Base-by-base conservation (phyloP, 1,284 basidiomycete species). In the Tilletia indica region DNA sequence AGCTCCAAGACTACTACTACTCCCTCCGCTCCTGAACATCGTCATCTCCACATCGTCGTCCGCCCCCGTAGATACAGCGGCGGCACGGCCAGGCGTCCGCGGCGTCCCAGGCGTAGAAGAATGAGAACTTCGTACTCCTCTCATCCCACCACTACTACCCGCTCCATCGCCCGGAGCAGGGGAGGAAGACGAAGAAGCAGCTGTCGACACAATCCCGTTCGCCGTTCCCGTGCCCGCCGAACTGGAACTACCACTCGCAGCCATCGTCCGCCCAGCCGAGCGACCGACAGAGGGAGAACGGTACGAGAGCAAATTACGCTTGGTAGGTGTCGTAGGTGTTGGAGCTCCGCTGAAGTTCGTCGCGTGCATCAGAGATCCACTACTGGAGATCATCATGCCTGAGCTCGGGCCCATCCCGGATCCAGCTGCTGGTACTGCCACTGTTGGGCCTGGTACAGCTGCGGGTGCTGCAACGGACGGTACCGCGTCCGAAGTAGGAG, bases 261-360 rank as follows among this genome's bases (percentile, higher is more conserved):
- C 25, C 51, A 12, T 54, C 12, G 16, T 54, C 34, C 61, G 61
- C 6, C 34, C 34, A 12, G 34, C 61, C 19, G 61, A 64, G 16
- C 61, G 31, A 21, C 34, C 34, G 36, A 64, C 34, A 5, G 61
- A 64, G 19, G 61, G 61, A 3, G 61, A 64, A 36, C 61, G 61
- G 36, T 64, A 64, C 12, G 61, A 64, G 19, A 64, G 36, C 12
- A 64, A 16, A 21, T 64, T 64, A 3, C 61, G 61, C 61, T 64
- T 64, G 34, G 61, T 64, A 34, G 61, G 61, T 11, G 61, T 64
- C n/a, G 61, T 64, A 11, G 61, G 61, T 6, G 61, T 64, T 14
- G 61, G 61, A 11, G 61, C 61, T 8, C 61, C 61, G 61, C 61
- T 64, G 34, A 64, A 64, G 8, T 42, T 34, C 16, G 61, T 64